These are phyloP conservation scores for Neurospora sp. DNA, from an alignment of 2,329 filamentous ascomycete species.

Conservation along the genomic window DNA sequence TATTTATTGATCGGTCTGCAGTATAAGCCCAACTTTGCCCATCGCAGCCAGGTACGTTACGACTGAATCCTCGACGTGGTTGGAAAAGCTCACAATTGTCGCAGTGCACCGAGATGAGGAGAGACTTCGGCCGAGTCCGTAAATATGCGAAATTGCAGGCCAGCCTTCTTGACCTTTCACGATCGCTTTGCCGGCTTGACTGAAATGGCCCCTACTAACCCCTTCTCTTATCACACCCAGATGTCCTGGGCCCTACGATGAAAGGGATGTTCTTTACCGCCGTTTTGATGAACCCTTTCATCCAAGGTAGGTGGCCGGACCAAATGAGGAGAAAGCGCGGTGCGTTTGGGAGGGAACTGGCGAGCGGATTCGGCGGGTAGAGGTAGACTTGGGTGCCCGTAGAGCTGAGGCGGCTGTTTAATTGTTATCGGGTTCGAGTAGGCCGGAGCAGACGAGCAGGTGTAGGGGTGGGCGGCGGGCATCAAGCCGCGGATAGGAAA, in stretches of 20 bases:
- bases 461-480: constrained; percentile 1
- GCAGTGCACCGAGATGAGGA: neutral
- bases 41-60: neutral
- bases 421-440: neutral
- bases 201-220: neutral
- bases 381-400: neutral
- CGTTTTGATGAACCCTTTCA: neutral
- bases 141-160: neutral
- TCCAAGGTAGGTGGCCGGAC: neutral
- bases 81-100: neutral
- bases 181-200: neutral
- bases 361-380: neutral
- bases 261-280: neutral
- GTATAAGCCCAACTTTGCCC: neutral
- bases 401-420: neutral
- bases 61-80: neutral
- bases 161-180: neutral
- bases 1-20: neutral
- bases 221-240: neutral
- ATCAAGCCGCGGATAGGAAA: constrained; percentile 2
- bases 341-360: neutral
- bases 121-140: neutral
- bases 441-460: neutral
- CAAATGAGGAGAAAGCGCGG: neutral
- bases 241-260: neutral